These are phyloP conservation scores for Aspergillus unguis DNA, from an alignment of 2,329 filamentous ascomycete species.

Conservation along the genomic window DNA sequence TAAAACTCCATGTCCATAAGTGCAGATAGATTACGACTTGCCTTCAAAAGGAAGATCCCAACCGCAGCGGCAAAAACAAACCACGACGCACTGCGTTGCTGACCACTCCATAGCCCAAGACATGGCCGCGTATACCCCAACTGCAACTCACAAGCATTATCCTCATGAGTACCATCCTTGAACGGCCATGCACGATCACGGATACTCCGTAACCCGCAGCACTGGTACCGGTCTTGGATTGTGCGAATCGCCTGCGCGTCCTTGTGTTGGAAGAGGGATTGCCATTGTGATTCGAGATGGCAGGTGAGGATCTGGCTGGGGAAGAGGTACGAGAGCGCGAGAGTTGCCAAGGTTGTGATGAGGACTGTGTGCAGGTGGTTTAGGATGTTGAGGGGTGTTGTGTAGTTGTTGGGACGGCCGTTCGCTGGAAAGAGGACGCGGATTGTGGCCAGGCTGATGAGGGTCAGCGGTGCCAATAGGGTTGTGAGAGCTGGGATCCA, in stretches of 20 bases:
- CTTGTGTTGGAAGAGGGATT: conserved; percentile 29
- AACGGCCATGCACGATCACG: conserved; percentile 40
- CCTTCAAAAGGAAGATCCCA: conserved; percentile 23
- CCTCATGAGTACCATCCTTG: conserved; percentile 28
- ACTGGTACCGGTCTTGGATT: conserved; percentile 33
- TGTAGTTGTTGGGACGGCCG: neutral
- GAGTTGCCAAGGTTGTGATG: conserved; percentile 28
- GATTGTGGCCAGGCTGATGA: conserved; percentile 4
- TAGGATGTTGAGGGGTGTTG: conserved; percentile 4
- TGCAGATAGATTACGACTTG: neutral
- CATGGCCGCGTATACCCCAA: conserved; percentile 32
- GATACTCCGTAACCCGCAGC: conserved; percentile 36
- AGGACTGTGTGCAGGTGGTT: conserved; percentile 26
- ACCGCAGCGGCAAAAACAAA: conserved; percentile 28
- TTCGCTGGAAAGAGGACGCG: neutral
- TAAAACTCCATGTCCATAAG: neutral
- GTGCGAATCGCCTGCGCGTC: conserved; percentile 29
- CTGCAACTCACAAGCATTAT: conserved; percentile 31
- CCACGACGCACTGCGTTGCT: conserved; percentile 27
- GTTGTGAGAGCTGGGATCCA: conserved; percentile 26
- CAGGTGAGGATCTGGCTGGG: conserved; percentile 26
- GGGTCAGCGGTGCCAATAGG: conserved; percentile 8
- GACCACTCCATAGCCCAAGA: conserved; percentile 26
- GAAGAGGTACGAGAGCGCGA: conserved; percentile 28
- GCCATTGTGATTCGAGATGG: conserved; percentile 32